A percentile compares a stretch with the other conserved stretches of the same genome.
Conservation (phyloP, 108 stramenopile species). For the Discostella stelligeroides region DNA sequence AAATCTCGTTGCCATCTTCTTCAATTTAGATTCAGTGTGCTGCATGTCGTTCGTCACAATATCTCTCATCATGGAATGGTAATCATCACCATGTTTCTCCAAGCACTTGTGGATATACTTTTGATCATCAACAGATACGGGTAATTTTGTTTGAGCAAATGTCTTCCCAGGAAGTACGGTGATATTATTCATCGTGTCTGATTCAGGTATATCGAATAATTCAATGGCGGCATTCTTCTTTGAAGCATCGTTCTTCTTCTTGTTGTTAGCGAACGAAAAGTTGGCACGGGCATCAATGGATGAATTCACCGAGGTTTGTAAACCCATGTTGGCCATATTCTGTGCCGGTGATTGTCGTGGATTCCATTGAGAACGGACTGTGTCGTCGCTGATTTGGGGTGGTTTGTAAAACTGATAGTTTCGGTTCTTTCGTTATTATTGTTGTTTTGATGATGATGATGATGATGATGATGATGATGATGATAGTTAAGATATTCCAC, state of each 20-base stretch:
- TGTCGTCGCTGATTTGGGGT: conserved; percentile 59
- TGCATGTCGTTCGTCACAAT: conserved; percentile 83
- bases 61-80: conserved; percentile 70
- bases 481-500: no score
- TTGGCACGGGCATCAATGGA: conserved; percentile 31
- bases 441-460: neutral
- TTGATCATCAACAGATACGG: conserved; percentile 71
- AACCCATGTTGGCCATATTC: conserved; percentile 69
- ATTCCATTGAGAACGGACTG: conserved; percentile 67
- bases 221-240: conserved; percentile 55
- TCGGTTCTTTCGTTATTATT: conserved; percentile 44
- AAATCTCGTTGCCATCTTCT: conserved; percentile 75
- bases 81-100: conserved; percentile 76
- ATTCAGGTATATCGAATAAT: conserved; percentile 84
- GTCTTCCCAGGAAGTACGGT: conserved; percentile 47
- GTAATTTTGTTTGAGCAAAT: conserved; percentile 47
- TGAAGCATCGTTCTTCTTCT: conserved; percentile 22
- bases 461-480: no score
- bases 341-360: conserved; percentile 61
- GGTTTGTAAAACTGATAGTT: conserved; percentile 59
- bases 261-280: conserved; percentile 19
- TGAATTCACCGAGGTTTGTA: conserved; percentile 59
- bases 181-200: conserved; percentile 51
- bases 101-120: conserved; percentile 76
- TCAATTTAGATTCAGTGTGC: conserved; percentile 69